Conservation (phyloP, 2,329 filamentous ascomycete species). For the Chrysoporthe deuterocubensis region DNA sequence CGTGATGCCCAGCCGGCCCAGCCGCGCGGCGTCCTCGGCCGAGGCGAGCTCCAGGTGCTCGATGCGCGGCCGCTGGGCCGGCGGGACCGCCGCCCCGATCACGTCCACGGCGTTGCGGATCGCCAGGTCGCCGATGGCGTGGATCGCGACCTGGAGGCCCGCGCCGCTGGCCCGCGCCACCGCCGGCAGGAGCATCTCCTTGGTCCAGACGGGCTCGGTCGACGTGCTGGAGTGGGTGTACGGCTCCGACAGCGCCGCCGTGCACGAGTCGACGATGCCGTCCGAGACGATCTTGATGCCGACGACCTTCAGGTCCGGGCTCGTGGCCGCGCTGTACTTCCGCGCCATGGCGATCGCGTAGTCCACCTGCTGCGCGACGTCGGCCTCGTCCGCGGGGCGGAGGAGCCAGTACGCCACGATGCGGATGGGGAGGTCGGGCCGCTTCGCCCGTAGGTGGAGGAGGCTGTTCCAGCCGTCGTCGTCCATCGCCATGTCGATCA, state of each 20-base stretch:
- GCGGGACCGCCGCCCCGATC: constrained; percentile 48
- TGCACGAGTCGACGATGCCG: constrained; percentile 68
- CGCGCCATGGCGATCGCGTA: constrained; percentile 51
- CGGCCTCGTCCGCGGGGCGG: constrained; percentile 48
- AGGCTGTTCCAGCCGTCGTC: constrained; percentile 58
- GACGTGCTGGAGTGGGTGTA: constrained; percentile 54
- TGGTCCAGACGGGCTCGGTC: constrained; percentile 59
- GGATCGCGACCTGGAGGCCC: constrained; percentile 64
- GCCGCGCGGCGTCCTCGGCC: constrained; percentile 56
- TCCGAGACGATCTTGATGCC: constrained; percentile 70
- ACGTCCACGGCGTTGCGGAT: constrained; percentile 61
- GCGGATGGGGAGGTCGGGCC: constrained; percentile 47
- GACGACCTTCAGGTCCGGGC: constrained; percentile 55
- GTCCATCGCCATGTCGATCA: constrained; percentile 65
- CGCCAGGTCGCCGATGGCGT: constrained; percentile 68
- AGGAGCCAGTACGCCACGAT: constrained; percentile 63
- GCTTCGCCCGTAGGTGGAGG: constrained; percentile 41
- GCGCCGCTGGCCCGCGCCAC: constrained; percentile 57
- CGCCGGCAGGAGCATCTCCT: constrained; percentile 55
- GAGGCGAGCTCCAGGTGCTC: constrained; percentile 67
- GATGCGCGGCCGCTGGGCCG: constrained; percentile 60
- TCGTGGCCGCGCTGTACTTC: constrained; percentile 48
- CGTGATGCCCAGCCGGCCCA: constrained; percentile 63
- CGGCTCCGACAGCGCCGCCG: constrained; percentile 62
- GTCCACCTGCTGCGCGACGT: constrained; percentile 54